These are phyloP conservation scores for Naganishia sp. DNA, from an alignment of 1,284 basidiomycete species.

Conservation along the genomic window DNA sequence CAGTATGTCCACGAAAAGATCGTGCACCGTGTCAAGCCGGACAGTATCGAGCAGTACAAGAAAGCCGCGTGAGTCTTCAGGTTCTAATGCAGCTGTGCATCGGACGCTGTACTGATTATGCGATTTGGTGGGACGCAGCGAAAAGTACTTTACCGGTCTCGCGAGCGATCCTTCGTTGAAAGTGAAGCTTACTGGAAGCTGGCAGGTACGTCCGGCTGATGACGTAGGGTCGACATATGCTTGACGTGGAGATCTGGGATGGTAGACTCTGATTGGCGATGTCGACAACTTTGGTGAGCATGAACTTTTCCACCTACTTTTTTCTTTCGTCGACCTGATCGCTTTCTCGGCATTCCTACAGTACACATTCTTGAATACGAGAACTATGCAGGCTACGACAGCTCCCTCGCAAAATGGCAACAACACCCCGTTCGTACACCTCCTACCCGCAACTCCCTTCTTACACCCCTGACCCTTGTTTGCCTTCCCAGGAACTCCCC, in stretches of 20 bases:
- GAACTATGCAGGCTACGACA: constrained; percentile 78
- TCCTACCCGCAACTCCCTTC: constrained; percentile 1
- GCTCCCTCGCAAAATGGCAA: constrained; percentile 5
- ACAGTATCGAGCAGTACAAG: constrained; percentile 76
- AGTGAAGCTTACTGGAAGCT: constrained; percentile 85
- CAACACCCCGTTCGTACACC: constrained; percentile 18
- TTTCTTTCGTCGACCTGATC: constrained; percentile 5
- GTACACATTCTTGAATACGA: constrained; percentile 85
- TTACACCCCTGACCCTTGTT: constrained; percentile 56
- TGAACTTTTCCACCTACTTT: neutral
- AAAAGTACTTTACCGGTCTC: constrained; percentile 76
- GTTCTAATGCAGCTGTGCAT: constrained; percentile 5
- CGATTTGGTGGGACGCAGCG: constrained; percentile 55
- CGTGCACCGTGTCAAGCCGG: constrained; percentile 80
- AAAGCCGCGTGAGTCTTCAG: constrained; percentile 69
- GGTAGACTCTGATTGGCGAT: constrained; percentile 68
- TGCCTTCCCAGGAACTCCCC: constrained; percentile 59
- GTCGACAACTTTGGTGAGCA: constrained; percentile 74
- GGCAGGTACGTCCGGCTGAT: constrained; percentile 61
- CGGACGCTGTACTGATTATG: neutral
- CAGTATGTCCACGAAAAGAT: constrained; percentile 73
- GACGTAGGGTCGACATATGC: neutral
- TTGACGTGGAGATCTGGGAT: too few relatives aligned
- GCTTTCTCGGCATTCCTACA: constrained; percentile 38
- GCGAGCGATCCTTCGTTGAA: constrained; percentile 63